phyloP scores from a whole-genome alignment of 306 rosid species.

The Sindora glabra region DNA sequence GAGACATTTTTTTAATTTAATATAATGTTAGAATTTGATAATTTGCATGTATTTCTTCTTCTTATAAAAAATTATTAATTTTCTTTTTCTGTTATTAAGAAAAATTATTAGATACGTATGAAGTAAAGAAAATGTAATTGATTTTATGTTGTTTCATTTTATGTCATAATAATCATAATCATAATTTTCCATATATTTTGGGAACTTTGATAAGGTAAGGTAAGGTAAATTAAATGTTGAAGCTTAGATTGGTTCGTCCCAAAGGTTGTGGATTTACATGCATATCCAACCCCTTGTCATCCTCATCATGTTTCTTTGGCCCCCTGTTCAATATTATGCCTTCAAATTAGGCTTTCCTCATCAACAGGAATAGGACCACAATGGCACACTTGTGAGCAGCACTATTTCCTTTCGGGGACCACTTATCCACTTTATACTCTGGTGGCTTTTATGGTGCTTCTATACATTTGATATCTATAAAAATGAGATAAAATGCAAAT shows the following conservation, averaged over 20 bases:
- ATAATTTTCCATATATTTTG: neutral
- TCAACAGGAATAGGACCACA: conserved; percentile 69
- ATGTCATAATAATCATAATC: no score
- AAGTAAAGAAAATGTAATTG: no score
- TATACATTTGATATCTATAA: no score
- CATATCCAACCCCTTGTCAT: conserved; percentile 2
- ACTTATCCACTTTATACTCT: conserved; percentile 37
- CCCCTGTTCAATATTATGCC: conserved; percentile 24
- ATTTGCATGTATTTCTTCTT: no score
- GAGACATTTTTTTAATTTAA: no score
- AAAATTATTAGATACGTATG: no score
- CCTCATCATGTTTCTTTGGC: conserved; percentile 25
- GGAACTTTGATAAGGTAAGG: neutral
- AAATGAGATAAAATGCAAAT: no score
- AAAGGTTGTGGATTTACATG: neutral
- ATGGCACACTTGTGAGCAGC: conserved; percentile 32
- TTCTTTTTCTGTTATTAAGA: no score
- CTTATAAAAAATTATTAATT: no score
- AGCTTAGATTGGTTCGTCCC: conserved; percentile 16
- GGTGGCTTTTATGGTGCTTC: no score
- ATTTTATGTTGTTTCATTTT: neutral
- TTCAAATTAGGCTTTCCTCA: conserved; percentile 38
- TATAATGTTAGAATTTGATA: no score
- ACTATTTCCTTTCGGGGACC: conserved; percentile 40
- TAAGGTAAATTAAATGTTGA: neutral